Base-by-base conservation (phyloP, 164 flowering plant genomes). In the Amborella trichopoda region DNA sequence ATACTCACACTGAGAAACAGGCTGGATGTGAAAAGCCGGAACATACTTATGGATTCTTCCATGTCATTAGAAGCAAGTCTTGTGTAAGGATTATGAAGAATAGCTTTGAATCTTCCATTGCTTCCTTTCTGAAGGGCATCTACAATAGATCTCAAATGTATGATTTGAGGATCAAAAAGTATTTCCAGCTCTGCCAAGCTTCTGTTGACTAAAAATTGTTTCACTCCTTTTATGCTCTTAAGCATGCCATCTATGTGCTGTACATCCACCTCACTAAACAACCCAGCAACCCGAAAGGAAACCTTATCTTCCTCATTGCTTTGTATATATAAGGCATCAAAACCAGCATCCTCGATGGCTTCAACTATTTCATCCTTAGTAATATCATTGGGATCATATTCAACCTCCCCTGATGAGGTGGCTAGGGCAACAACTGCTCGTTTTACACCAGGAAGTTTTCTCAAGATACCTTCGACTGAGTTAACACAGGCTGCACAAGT, bases 271-370 rank as follows among this genome's bases (percentile, higher is more conserved):
- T 77, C 91, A 48, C 59, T 64, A 17, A 48, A 64, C 30, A 82
- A 24, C 41, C 95, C 96, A 60, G 60, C 27, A 43, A 93, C 78
- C 33, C 60, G 68, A 5, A 88, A 42, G 11, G 72, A 17, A 22
- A 78, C 53, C 57, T 75, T 84, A 56, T 85, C 96, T 72, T 88
- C 87, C 55, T 72, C 72, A 55, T 62, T 76, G 50, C 99, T 93
- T 63, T 85, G 96, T 23, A 88, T 63, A 69, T 88, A 63, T 32
- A 91, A 61, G 50, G 68, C 94, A 46, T 93, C 95, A 61, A 93
- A 88, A 40, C 99, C 99, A 63, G 95, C 89, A 79, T 81, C 95
- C 63, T 93, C 99, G 60, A 85, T 88, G 24, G 87, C 99, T 49
- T 67, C 62, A 22, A 83, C 70, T 47, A 88, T 85, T 23, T 76